These are phyloP conservation scores for Pittosporum tobira DNA, from an alignment of 129 eudicot species.

Conservation along the genomic window DNA sequence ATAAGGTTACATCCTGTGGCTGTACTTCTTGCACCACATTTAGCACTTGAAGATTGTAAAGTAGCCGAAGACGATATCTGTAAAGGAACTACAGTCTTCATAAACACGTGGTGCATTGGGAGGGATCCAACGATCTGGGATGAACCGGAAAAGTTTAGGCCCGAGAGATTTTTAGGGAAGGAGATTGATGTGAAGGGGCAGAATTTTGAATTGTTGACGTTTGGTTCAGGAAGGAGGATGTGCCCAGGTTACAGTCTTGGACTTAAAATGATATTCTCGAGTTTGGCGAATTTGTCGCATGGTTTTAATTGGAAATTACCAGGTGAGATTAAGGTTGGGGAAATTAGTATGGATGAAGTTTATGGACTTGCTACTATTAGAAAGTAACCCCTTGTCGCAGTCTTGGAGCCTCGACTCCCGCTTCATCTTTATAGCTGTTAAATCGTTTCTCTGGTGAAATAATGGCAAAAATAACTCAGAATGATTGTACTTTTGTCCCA, in stretches of 20 bases:
- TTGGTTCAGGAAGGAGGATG: slow-evolving; percentile 17
- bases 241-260: slow-evolving; percentile 9
- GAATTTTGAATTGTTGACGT: slow-evolving; percentile 7
- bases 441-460: too few relatives aligned
- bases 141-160: slow-evolving; percentile 22
- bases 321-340: neutral
- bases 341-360: slow-evolving; percentile 4
- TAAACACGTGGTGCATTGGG: slow-evolving; percentile 32
- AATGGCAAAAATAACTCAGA: too few relatives aligned
- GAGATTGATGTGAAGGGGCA: slow-evolving; percentile 17
- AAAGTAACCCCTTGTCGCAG: slow-evolving; percentile 3
- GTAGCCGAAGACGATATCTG: slow-evolving; percentile 25
- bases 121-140: slow-evolving; percentile 27
- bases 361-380: neutral
- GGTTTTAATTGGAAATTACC: slow-evolving; percentile 12
- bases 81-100: slow-evolving; percentile 28
- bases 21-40: slow-evolving; percentile 28
- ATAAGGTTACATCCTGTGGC: slow-evolving; percentile 33
- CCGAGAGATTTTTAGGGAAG: slow-evolving; percentile 31
- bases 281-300: slow-evolving; percentile 4
- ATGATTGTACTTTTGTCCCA: too few relatives aligned
- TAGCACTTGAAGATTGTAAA: slow-evolving; percentile 30
- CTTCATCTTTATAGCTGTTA: slow-evolving; percentile 12
- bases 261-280: neutral
- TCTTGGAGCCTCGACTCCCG: slow-evolving; percentile 9